phyloP scores from a whole-genome alignment of 202 grass and related monocot genomes.

The Brachypodium distachyon region DNA sequence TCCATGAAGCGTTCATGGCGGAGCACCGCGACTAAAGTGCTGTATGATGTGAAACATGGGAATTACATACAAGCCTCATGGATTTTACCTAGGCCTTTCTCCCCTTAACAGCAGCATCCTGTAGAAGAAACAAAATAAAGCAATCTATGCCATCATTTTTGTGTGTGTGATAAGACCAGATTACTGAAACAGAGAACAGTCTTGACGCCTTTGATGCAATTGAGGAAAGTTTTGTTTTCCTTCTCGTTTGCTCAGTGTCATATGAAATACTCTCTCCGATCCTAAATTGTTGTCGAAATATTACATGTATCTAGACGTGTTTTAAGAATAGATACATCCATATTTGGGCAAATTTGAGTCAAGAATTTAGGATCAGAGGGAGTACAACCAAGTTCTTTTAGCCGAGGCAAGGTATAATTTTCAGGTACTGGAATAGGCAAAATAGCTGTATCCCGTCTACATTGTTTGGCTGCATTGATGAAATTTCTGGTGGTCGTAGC shows the following conservation, averaged over 20 bases:
- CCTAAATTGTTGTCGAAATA: too few relatives aligned
- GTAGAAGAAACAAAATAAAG: slow-evolving; percentile 32
- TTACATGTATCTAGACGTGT: too few relatives aligned
- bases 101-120: neutral
- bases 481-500: too few relatives aligned
- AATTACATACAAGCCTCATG: neutral
- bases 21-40: slow-evolving; percentile 36
- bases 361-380: too few relatives aligned
- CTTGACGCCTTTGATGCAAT: neutral
- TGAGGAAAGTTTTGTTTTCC: neutral
- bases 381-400: too few relatives aligned
- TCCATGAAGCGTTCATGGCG: slow-evolving; percentile 84
- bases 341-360: too few relatives aligned
- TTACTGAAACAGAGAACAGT: neutral
- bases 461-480: too few relatives aligned
- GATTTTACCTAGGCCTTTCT: neutral
- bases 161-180: neutral
- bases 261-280: too few relatives aligned
- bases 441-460: too few relatives aligned
- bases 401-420: too few relatives aligned
- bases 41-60: neutral
- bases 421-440: too few relatives aligned
- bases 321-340: too few relatives aligned
- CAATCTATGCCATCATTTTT: neutral
- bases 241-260: neutral